Conservation (phyloP, 2,329 filamentous ascomycete genomes). For the Diaporthe vexans region DNA sequence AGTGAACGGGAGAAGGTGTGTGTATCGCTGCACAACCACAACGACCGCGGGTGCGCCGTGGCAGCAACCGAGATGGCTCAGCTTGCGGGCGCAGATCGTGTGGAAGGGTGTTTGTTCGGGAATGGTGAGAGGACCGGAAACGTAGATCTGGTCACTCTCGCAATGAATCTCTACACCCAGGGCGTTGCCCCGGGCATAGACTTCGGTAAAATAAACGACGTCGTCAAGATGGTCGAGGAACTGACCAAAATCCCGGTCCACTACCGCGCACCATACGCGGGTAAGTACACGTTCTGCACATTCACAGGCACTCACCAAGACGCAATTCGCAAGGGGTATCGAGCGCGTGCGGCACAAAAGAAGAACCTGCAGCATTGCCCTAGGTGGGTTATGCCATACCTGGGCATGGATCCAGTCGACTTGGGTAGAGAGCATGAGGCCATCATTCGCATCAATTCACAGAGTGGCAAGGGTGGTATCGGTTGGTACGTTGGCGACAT, state of each 20-base stretch:
- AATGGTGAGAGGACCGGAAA: conserved; percentile 97
- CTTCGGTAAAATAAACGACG: conserved; percentile 87
- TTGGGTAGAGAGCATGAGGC: conserved; percentile 97
- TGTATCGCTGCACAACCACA: conserved; percentile 93
- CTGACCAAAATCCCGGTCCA: conserved; percentile 97
- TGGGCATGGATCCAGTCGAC: conserved; percentile 92
- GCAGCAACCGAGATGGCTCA: conserved; percentile 93
- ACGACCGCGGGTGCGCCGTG: conserved; percentile 90
- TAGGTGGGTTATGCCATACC: conserved; percentile 76
- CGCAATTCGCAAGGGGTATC: conserved; percentile 94
- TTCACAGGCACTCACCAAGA: conserved; percentile 96
- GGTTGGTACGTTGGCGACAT: conserved; percentile 91
- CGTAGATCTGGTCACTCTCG: conserved; percentile 93
- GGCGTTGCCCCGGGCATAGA: conserved; percentile 88
- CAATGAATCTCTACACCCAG: conserved; percentile 96
- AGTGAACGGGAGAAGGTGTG: conserved; percentile 87
- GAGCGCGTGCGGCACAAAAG: conserved; percentile 77
- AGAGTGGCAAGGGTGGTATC: conserved; percentile 93
- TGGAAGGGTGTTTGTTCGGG: conserved; percentile 93
- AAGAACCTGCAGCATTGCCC: too few relatives aligned
- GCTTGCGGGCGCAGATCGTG: conserved; percentile 95
- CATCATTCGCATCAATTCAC: conserved; percentile 97
- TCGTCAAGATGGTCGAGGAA: conserved; percentile 91
- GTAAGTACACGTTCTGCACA: conserved; percentile 90
- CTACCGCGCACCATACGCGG: conserved; percentile 89